Evolutionary conservation across 495 filamentous ascomycete species (phyloP).

Genomic region (Penicillium verhagenii): DNA sequence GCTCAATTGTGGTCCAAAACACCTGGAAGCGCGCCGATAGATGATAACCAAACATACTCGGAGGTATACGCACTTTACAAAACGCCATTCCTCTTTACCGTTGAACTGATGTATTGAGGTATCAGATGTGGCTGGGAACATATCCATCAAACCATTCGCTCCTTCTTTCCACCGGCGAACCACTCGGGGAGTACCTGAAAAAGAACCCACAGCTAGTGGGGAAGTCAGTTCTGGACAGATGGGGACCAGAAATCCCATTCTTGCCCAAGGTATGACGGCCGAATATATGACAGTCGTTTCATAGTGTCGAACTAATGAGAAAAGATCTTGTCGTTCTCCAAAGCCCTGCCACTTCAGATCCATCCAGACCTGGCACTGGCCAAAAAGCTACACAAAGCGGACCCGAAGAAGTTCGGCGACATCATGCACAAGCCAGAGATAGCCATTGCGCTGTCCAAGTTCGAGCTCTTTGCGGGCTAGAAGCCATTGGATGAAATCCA

Average conservation of each 20-base stretch:
- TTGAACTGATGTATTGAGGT: not conserved
- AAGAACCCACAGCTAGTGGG: slow-evolving; percentile 67
- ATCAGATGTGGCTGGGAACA: slow-evolving; percentile 77
- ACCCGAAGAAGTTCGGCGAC: slow-evolving; percentile 67
- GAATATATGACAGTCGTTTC: no score
- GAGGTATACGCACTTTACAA: slow-evolving; percentile 28
- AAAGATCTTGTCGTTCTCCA: slow-evolving; percentile 71
- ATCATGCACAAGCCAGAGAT: slow-evolving; percentile 84
- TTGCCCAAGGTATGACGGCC: slow-evolving; percentile 70
- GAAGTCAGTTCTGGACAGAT: slow-evolving; percentile 58
- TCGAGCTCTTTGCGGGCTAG: slow-evolving; percentile 78
- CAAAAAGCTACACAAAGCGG: slow-evolving; percentile 56
- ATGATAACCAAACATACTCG: slow-evolving; percentile 45
- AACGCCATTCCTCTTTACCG: not conserved
- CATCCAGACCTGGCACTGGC: slow-evolving; percentile 71
- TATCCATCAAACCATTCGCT: slow-evolving; percentile 70
- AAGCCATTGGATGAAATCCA: slow-evolving; percentile 64
- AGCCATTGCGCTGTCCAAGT: slow-evolving; percentile 69
- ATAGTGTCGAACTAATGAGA: not conserved
- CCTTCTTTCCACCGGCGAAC: slow-evolving; percentile 59
- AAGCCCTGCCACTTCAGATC: slow-evolving; percentile 79
- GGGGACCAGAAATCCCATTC: slow-evolving; percentile 67
- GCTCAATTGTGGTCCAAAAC: slow-evolving; percentile 45
- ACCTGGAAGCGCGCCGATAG: slow-evolving; percentile 35
- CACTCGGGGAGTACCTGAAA: slow-evolving; percentile 64